Conservation (phyloP, 169 alveolate genomes). For the Babesia bigemina region DNA sequence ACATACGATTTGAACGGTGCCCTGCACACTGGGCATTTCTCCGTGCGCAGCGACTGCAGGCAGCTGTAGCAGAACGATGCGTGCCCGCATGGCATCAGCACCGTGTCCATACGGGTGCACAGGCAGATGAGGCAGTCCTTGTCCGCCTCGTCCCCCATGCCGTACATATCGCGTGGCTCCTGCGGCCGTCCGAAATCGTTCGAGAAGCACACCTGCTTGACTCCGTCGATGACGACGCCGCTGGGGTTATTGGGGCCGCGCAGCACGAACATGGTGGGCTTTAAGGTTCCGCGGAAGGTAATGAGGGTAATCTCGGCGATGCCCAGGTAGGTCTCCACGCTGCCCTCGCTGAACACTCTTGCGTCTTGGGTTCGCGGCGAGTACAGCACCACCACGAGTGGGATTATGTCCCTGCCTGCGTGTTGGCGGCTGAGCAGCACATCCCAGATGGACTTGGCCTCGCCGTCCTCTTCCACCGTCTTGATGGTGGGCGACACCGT, state of each 20-base stretch:
- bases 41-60: conserved; percentile 70
- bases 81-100: conserved; percentile 77
- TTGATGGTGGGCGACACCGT: conserved; percentile 42
- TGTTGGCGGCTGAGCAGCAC: conserved; percentile 1
- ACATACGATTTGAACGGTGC: conserved; percentile 50
- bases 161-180: conserved; percentile 67
- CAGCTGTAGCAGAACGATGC: conserved; percentile 77
- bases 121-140: conserved; percentile 77
- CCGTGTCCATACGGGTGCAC: conserved; percentile 74
- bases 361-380: conserved; percentile 62
- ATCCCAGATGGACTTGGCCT: conserved; percentile 37
- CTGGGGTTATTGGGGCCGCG: background rate
- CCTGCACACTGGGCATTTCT: conserved; percentile 80
- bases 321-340: conserved; percentile 66
- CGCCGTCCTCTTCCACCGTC: conserved; percentile 32
- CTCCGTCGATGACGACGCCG: conserved; percentile 12
- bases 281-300: conserved; percentile 11
- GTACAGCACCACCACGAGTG: conserved; percentile 65
- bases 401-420: conserved; percentile 35
- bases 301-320: conserved; percentile 57
- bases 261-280: background rate
- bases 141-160: conserved; percentile 71
- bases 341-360: conserved; percentile 58
- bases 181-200: conserved; percentile 43
- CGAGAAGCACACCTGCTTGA: conserved; percentile 56